phyloP scores from a whole-genome alignment of 345 rosid species.

The Hypericum androsaemum region DNA sequence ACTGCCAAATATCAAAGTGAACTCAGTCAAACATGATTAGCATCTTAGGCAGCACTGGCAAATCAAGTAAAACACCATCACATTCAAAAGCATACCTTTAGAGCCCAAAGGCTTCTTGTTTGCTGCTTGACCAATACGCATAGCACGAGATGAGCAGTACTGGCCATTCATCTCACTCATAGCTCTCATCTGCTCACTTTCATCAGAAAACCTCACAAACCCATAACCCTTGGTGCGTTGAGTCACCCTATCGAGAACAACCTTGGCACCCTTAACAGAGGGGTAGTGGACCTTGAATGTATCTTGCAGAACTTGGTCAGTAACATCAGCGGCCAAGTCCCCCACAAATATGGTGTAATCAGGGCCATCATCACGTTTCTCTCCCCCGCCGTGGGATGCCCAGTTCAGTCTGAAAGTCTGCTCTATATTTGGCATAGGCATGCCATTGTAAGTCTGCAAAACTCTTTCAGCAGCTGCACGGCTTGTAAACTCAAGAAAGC shows the following conservation, averaged over 20 bases:
- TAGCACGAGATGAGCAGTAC: conserved; percentile 81
- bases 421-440: conserved; percentile 64
- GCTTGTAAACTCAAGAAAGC: conserved; percentile 61
- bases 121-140: conserved; percentile 79
- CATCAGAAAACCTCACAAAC: conserved; percentile 79
- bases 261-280: conserved; percentile 76
- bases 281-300: conserved; percentile 62
- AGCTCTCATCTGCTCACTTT: conserved; percentile 70
- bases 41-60: not conserved
- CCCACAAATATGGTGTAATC: conserved; percentile 82
- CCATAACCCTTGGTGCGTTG: conserved; percentile 88
- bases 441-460: conserved; percentile 57
- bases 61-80: not conserved
- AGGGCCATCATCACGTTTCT: conserved; percentile 68
- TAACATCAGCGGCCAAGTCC: conserved; percentile 90
- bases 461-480: conserved; percentile 72
- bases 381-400: conserved; percentile 71
- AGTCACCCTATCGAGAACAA: conserved; percentile 82
- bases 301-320: conserved; percentile 75
- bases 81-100: conserved; percentile 35
- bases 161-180: conserved; percentile 90
- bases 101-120: conserved; percentile 50
- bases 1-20: too few species aligned
- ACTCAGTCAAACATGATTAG: conserved; percentile 1
- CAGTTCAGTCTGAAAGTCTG: conserved; percentile 76